Evolutionary conservation across 2,329 filamentous ascomycete genomes (phyloP).

Genomic region (Fusarium miscanthi): DNA sequence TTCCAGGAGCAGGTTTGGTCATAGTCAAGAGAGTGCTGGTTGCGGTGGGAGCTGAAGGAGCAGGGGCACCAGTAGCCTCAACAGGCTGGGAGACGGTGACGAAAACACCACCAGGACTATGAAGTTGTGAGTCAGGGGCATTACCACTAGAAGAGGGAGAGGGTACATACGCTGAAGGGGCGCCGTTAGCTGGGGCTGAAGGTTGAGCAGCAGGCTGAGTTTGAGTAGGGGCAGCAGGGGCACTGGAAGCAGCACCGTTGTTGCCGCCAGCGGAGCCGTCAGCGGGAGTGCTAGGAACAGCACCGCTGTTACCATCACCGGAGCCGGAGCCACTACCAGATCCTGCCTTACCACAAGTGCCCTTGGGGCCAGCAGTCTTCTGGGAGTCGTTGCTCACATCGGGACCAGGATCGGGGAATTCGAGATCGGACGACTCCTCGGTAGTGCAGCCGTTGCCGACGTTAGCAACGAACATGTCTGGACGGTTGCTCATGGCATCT

Average conservation of each 20-base stretch:
- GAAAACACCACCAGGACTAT: conserved; percentile 57
- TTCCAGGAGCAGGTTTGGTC: conserved; percentile 37
- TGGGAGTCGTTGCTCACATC: conserved; percentile 57
- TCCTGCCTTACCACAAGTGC: conserved; percentile 48
- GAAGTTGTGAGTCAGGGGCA: conserved; percentile 32
- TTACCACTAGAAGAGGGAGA: conserved; percentile 10
- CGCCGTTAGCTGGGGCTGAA: conserved; percentile 27
- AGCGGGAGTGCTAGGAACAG: conserved; percentile 25
- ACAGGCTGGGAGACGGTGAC: conserved; percentile 49
- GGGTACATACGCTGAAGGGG: conserved; percentile 44
- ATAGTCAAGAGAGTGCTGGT: conserved; percentile 41
- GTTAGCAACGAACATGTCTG: conserved; percentile 78
- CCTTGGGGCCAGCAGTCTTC: conserved; percentile 51
- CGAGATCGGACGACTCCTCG: conserved; percentile 65
- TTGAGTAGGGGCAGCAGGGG: conserved; percentile 37
- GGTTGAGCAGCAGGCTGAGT: conserved; percentile 16
- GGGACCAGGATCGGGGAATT: conserved; percentile 74
- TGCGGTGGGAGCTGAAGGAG: conserved; percentile 27
- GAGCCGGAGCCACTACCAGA: conserved; percentile 33
- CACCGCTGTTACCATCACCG: conserved; percentile 3
- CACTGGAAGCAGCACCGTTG: conserved; percentile 18
- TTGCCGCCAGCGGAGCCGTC: conserved; percentile 10
- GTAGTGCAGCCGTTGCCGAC: conserved; percentile 70
- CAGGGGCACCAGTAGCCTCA: conserved; percentile 40
- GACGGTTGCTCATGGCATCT: conserved; percentile 64